Conservation (phyloP, 2,329 filamentous ascomycete genomes). For the Neofusicoccum cordaticola region DNA sequence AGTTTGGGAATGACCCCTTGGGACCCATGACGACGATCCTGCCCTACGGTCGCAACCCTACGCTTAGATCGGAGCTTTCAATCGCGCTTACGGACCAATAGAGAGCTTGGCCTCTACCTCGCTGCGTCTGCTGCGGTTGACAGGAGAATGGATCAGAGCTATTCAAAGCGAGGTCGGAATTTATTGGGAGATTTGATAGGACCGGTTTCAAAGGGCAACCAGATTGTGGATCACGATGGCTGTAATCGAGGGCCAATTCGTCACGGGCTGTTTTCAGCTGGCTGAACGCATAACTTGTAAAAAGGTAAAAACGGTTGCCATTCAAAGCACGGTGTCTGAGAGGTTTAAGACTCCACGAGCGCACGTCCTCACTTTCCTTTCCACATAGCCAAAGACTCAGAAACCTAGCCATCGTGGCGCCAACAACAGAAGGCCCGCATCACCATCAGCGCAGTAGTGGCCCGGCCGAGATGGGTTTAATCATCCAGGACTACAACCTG, state of each 20-base stretch:
- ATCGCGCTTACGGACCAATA: not conserved
- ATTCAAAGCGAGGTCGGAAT: slow-evolving; percentile 11
- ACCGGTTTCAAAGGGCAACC: slow-evolving; percentile 16
- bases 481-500: slow-evolving; percentile 3
- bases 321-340: not conserved
- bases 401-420: not conserved
- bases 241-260: not conserved
- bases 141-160: slow-evolving; percentile 14
- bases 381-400: not conserved
- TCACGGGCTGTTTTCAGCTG: not conserved
- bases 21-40: slow-evolving; percentile 3
- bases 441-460: not conserved
- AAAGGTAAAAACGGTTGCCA: not conserved
- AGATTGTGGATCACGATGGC: not conserved
- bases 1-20: slow-evolving; percentile 14
- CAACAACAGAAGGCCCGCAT: not conserved
- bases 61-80: not conserved
- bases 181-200: slow-evolving; percentile 13
- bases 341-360: not conserved
- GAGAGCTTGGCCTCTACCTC: not conserved
- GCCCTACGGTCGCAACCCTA: not conserved
- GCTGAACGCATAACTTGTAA: not conserved
- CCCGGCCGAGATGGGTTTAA: not conserved
- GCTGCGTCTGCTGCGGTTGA: not conserved
- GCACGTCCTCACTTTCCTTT: not conserved